Evolutionary conservation across 306 rosid species (phyloP).

Genomic region (Vigna radiata): DNA sequence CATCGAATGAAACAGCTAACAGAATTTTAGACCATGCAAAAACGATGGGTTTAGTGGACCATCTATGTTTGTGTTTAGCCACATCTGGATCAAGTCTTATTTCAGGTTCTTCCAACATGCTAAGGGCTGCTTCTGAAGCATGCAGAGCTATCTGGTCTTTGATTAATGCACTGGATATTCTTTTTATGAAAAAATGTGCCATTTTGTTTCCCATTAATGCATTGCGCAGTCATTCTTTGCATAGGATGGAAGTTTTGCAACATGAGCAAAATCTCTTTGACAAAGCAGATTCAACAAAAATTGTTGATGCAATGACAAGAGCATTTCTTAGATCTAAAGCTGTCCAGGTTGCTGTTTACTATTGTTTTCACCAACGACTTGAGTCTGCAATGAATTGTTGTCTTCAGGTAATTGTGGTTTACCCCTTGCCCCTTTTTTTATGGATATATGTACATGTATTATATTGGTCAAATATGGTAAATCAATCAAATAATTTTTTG

Average conservation of each 20-base stretch:
- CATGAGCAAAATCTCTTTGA: slow-evolving; percentile 59
- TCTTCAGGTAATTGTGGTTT: slow-evolving; percentile 72
- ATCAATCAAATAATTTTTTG: not conserved
- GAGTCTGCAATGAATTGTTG: slow-evolving; percentile 77
- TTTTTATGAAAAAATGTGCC: slow-evolving; percentile 59
- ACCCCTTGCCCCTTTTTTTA: slow-evolving; percentile 12
- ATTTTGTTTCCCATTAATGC: slow-evolving; percentile 73
- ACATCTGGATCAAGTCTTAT: slow-evolving; percentile 83
- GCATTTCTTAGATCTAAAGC: slow-evolving; percentile 81
- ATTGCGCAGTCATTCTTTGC: slow-evolving; percentile 62
- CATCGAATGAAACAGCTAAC: slow-evolving; percentile 53
- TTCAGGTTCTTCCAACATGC: slow-evolving; percentile 85
- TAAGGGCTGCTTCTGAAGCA: slow-evolving; percentile 89
- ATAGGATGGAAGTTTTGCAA: slow-evolving; percentile 55
- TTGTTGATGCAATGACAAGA: slow-evolving; percentile 75
- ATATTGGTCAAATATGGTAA: slow-evolving; percentile 12
- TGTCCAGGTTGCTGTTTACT: slow-evolving; percentile 80
- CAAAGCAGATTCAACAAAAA: slow-evolving; percentile 66
- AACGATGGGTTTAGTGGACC: slow-evolving; percentile 80
- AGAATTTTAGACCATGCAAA: slow-evolving; percentile 84
- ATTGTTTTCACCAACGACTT: slow-evolving; percentile 83
- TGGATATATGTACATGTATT: slow-evolving; percentile 19
- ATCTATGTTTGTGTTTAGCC: slow-evolving; percentile 77
- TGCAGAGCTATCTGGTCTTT: slow-evolving; percentile 86
- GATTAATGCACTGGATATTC: slow-evolving; percentile 71